Conservation (phyloP, 2,329 filamentous ascomycete species). For the Penicillium frequentans region DNA sequence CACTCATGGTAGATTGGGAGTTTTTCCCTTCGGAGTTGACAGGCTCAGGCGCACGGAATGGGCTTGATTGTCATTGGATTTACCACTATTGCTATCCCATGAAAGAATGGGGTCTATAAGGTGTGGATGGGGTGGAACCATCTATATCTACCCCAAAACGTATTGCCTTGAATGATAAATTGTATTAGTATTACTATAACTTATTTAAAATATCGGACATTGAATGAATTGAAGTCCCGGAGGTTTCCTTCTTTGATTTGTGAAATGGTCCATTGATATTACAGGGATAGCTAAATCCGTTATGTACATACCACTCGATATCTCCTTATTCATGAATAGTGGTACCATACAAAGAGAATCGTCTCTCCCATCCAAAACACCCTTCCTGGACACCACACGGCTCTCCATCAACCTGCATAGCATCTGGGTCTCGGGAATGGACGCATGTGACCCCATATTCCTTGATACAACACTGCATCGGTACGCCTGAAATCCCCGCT, state of each 20-base stretch:
- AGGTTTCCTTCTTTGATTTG: neutral
- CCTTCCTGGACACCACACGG: conserved; percentile 46
- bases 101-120: neutral
- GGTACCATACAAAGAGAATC: conserved; percentile 66
- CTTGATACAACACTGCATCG: conserved; percentile 69
- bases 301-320: neutral
- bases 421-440: conserved; percentile 37
- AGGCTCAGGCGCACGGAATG: neutral
- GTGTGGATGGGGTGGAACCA: neutral
- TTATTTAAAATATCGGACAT: neutral
- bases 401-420: conserved; percentile 36
- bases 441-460: conserved; percentile 63
- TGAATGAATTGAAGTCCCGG: neutral
- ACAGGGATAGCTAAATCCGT: neutral
- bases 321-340: conserved; percentile 45
- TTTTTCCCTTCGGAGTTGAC: neutral
- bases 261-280: neutral
- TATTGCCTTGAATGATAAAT: neutral
- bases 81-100: conserved; percentile 1
- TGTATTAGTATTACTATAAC: conserved; percentile 8
- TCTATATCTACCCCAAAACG: neutral
- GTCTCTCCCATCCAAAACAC: conserved; percentile 58
- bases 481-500: conserved; percentile 51
- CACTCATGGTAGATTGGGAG: neutral
- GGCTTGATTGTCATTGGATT: neutral